These are phyloP conservation scores for Lasiodiplodia gonubiensis DNA, from an alignment of 2,329 filamentous ascomycete genomes.

Conservation along the genomic window DNA sequence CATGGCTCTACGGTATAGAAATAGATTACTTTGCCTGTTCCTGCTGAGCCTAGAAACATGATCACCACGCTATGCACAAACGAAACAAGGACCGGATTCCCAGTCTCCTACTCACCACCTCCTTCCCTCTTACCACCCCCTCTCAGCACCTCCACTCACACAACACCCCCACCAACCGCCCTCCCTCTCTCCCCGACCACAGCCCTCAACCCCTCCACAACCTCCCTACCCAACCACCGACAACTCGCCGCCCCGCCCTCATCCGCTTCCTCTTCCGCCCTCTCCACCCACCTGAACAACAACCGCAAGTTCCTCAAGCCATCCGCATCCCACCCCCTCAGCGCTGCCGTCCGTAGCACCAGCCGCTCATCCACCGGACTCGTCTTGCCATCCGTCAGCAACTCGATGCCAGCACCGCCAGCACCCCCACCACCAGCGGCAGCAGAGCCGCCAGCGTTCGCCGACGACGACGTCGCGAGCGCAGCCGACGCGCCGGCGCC, in stretches of 20 bases:
- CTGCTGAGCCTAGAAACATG: background rate
- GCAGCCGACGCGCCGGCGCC: slow-evolving; percentile 44
- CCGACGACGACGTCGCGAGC: background rate
- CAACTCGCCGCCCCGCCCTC: slow-evolving; percentile 60
- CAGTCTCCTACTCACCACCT: no score
- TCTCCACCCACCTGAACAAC: slow-evolving; percentile 71
- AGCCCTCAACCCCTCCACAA: slow-evolving; percentile 61
- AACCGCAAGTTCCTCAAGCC: slow-evolving; percentile 66
- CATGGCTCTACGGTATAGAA: background rate
- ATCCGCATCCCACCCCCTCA: slow-evolving; percentile 58
- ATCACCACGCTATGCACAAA: background rate
- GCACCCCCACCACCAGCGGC: slow-evolving; percentile 62
- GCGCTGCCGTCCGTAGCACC: slow-evolving; percentile 57
- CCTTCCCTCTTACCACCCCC: no score
- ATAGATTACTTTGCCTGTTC: background rate
- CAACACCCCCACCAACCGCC: slow-evolving; percentile 31
- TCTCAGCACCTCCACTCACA: background rate
- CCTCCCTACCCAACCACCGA: slow-evolving; percentile 62
- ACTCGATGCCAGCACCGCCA: slow-evolving; percentile 49
- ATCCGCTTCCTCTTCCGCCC: slow-evolving; percentile 47
- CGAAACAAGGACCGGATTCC: background rate
- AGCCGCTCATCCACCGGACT: slow-evolving; percentile 75
- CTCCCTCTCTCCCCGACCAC: slow-evolving; percentile 51
- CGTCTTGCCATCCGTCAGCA: slow-evolving; percentile 58
- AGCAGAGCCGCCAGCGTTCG: slow-evolving; percentile 14